A percentile compares a stretch with the other conserved stretches of the same genome.
These are phyloP conservation scores for Wallacemonas collosoma DNA, from an alignment of 208 protist genomes.

Conservation along the genomic window DNA sequence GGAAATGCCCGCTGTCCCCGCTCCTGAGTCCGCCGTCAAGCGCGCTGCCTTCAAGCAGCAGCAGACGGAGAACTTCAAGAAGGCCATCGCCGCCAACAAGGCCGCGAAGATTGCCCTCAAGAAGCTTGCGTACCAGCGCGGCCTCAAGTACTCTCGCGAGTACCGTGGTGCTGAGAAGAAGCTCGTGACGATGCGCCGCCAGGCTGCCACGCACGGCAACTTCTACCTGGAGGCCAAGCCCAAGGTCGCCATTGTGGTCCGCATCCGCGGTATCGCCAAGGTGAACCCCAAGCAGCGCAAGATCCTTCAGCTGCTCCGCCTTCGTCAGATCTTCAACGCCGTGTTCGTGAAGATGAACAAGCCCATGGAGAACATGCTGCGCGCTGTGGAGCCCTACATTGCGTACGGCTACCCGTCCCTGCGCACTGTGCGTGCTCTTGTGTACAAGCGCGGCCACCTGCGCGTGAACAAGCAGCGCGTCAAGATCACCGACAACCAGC, in stretches of 20 bases:
- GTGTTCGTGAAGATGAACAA: slow-evolving; percentile 99
- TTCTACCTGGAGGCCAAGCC: slow-evolving; percentile 98
- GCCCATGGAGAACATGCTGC: slow-evolving; percentile 99
- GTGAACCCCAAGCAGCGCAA: slow-evolving; percentile 98
- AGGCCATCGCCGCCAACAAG: slow-evolving; percentile 75
- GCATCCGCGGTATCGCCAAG: slow-evolving; percentile 99
- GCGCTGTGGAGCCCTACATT: slow-evolving; percentile 98
- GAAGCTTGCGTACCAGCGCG: slow-evolving; percentile 73
- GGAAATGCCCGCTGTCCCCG: slow-evolving; percentile 78
- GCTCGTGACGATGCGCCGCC: slow-evolving; percentile 81
- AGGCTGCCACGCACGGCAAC: slow-evolving; percentile 92
- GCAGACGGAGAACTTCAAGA: slow-evolving; percentile 91
- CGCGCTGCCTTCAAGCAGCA: slow-evolving; percentile 91
- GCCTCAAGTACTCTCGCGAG: slow-evolving; percentile 95
- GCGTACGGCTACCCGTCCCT: slow-evolving; percentile 99
- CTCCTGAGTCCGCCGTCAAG: slow-evolving; percentile 89
- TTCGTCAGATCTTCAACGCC: slow-evolving; percentile 99
- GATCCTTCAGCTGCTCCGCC: slow-evolving; percentile 99
- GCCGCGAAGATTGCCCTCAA: slow-evolving; percentile 66
- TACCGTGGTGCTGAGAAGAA: slow-evolving; percentile 93
- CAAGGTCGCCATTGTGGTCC: slow-evolving; percentile 99
- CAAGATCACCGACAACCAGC: slow-evolving; percentile 95
- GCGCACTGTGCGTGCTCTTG: slow-evolving; percentile 96
- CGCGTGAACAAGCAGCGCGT: slow-evolving; percentile 98
- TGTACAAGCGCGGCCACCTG: slow-evolving; percentile 99